Conservation (phyloP, 2,329 filamentous ascomycete genomes). For the Gremmenia infestans region DNA sequence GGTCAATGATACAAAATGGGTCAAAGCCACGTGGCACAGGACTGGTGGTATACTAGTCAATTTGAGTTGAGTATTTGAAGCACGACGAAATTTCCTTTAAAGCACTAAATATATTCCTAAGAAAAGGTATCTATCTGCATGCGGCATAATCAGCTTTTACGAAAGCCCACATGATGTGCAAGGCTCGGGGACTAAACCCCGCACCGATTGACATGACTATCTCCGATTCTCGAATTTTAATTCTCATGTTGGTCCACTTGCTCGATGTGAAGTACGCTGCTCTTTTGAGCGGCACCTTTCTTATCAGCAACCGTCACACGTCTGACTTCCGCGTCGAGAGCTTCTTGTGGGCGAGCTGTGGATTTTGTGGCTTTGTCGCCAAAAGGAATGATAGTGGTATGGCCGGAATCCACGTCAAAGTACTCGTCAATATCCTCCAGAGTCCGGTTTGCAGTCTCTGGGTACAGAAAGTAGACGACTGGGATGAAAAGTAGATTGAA, state of each 20-base stretch:
- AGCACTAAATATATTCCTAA: too few relatives aligned
- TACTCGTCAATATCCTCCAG: conserved; percentile 25
- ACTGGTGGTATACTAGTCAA: too few relatives aligned
- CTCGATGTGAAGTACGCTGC: not conserved
- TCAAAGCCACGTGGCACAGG: too few relatives aligned
- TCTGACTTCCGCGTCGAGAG: conserved; percentile 13
- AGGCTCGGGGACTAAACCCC: too few relatives aligned
- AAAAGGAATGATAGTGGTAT: conserved; percentile 12
- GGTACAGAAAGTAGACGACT: conserved; percentile 25
- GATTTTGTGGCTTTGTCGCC: conserved; percentile 14
- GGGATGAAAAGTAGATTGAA: conserved; percentile 36
- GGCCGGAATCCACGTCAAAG: conserved; percentile 14
- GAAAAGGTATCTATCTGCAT: too few relatives aligned
- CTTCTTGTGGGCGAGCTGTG: conserved; percentile 15
- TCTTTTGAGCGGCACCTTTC: not conserved
- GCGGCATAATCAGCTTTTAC: too few relatives aligned
- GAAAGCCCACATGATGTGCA: too few relatives aligned
- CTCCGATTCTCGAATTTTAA: not conserved
- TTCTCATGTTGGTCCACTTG: conserved; percentile 1
- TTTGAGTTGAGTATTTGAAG: too few relatives aligned
- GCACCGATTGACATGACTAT: not conserved
- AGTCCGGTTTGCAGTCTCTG: conserved; percentile 22
- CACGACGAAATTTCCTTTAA: too few relatives aligned
- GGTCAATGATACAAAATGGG: too few relatives aligned
- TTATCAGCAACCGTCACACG: conserved; percentile 9